A percentile compares a stretch with the other conserved stretches of the same genome.
Conservation (phyloP, 2,329 filamentous ascomycete species). For the Nannizziopsis barbatae region DNA sequence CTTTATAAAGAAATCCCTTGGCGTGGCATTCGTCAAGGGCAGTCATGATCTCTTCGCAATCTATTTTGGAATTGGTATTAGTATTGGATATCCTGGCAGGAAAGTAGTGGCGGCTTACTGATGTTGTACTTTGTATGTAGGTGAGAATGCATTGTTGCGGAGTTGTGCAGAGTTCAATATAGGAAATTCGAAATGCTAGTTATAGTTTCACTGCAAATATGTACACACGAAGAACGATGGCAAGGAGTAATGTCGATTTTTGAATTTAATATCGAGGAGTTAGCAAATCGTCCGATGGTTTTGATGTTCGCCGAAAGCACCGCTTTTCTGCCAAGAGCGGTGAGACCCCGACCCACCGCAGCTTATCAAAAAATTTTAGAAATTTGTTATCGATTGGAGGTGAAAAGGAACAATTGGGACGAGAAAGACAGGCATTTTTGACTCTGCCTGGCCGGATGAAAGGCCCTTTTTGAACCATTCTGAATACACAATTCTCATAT, state of each 20-base stretch:
- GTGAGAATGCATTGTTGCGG: conserved; percentile 79
- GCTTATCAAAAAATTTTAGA: conserved; percentile 10
- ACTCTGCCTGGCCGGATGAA: no score
- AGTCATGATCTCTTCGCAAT: conserved; percentile 87
- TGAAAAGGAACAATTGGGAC: background rate
- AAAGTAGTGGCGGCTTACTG: conserved; percentile 45
- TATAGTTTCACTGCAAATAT: no score
- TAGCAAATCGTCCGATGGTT: background rate
- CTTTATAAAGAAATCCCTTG: conserved; percentile 82
- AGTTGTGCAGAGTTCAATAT: background rate
- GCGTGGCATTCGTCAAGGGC: conserved; percentile 94
- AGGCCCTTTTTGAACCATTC: background rate
- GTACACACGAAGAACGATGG: no score
- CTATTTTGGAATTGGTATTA: conserved; percentile 37
- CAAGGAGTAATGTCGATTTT: no score
- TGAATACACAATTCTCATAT: no score
- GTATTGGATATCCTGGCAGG: background rate
- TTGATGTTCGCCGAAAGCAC: background rate
- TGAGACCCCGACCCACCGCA: conserved; percentile 1
- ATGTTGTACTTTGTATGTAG: conserved; percentile 84
- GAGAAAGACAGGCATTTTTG: background rate
- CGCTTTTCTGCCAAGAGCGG: conserved; percentile 10
- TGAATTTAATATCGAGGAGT: background rate
- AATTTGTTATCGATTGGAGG: conserved; percentile 5
- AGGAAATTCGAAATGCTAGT: background rate